phyloP scores from a whole-genome alignment of 257 asterid genomes.

The Jacaranda copaia region DNA sequence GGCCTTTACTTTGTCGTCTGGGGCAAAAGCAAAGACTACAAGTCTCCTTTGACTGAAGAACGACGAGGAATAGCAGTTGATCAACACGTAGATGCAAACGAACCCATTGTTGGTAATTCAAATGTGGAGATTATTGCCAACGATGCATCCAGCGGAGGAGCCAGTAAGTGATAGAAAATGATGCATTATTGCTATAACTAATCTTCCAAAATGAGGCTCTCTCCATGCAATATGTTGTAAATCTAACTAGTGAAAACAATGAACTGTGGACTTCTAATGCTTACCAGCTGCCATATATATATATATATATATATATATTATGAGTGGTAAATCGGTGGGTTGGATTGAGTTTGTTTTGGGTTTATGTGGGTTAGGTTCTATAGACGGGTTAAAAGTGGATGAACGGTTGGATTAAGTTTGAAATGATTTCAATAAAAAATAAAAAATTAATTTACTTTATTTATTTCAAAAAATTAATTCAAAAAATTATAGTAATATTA shows the following conservation, averaged over 20 bases:
- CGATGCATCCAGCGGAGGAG: constrained; percentile 34
- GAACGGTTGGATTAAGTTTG: too few species aligned
- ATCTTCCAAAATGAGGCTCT: neutral
- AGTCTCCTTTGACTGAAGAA: constrained; percentile 38
- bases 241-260: neutral
- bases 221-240: neutral
- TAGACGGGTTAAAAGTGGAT: too few species aligned
- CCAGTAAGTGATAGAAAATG: constrained; percentile 21
- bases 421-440: too few species aligned
- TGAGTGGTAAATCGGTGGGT: too few species aligned
- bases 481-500: too few species aligned
- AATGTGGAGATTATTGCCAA: constrained; percentile 39
- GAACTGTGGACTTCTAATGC: too few species aligned
- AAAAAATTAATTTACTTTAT: too few species aligned
- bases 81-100: constrained; percentile 33
- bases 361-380: too few species aligned
- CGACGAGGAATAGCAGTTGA: constrained; percentile 38
- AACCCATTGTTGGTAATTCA: constrained; percentile 19
- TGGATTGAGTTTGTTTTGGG: too few species aligned
- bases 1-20: constrained; percentile 78
- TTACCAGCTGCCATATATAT: too few species aligned
- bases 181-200: neutral
- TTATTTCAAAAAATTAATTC: too few species aligned
- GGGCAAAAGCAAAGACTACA: constrained; percentile 67
- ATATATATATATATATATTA: too few species aligned